Evolutionary conservation across 768 basidiomycete genomes (phyloP).

Genomic region (Mycena rosella): DNA sequence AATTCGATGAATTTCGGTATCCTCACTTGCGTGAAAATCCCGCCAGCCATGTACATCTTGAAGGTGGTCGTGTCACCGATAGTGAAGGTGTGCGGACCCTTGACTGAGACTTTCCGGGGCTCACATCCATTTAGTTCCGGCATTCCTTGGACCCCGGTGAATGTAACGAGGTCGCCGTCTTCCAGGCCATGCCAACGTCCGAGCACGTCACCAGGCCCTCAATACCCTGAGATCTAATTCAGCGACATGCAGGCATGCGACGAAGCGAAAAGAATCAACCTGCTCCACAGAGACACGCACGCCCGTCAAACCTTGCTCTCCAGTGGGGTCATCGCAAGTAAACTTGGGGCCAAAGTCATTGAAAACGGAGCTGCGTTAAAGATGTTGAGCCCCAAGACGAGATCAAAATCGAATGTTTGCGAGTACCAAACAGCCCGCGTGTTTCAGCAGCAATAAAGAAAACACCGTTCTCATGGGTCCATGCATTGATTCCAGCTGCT

Average conservation of each 20-base stretch:
- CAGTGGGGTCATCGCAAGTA: conserved; percentile 96
- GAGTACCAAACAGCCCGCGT: conserved; percentile 90
- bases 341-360: conserved; percentile 97
- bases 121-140: conserved; percentile 90
- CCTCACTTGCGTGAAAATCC: conserved; percentile 98
- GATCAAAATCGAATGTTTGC: conserved; percentile 28
- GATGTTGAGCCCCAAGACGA: conserved; percentile 18
- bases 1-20: conserved; percentile 98
- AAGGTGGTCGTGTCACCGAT: conserved; percentile 92
- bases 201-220: conserved; percentile 97
- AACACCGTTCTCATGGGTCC: conserved; percentile 90
- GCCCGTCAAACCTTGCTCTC: conserved; percentile 91
- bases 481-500: conserved; percentile 97
- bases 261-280: conserved; percentile 55
- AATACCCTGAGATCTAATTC: conserved; percentile 65
- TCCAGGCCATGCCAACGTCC: conserved; percentile 97
- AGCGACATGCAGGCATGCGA: not conserved
- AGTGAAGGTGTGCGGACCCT: conserved; percentile 97
- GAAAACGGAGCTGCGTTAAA: conserved; percentile 83
- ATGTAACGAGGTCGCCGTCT: conserved; percentile 98
- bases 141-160: conserved; percentile 97
- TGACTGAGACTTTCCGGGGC: conserved; percentile 91
- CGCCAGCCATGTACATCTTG: conserved; percentile 85
- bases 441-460: conserved; percentile 94
- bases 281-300: conserved; percentile 97